Base-by-base conservation (phyloP, 352 stramenopile species). In the Globisporangium sylvaticum region DNA sequence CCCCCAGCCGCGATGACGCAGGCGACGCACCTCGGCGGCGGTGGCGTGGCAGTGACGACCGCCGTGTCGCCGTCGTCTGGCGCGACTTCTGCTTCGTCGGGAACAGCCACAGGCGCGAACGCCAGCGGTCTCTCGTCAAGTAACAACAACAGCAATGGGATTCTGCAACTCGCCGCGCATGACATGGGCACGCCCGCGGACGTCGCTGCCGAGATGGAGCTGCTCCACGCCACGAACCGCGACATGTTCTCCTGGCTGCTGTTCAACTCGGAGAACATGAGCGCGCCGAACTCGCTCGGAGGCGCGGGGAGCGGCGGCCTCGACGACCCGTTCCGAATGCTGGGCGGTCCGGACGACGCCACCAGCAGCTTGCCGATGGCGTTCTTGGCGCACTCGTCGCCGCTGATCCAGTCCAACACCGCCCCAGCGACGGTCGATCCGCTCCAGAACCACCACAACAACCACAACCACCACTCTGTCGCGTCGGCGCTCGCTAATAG, bases 221-320 rank as follows among this genome's bases (percentile, higher is more conserved):
- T 92, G 10, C 74, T 92, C 58, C 76, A 74, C 61, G 77, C 72
- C 60, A 81, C 82, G 27, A 93, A 90, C 71, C 84, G 84, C 58
- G 85, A 94, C 68, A 90, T 94, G 83, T 92, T 94, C 66, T 92
- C 85, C 60, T 94, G 85, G 85, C 75, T 92, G 63, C 71, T 94
- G 25, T 90, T 92, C 72, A 94, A 92, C 78, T 94, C 85, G 70
- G 85, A 94, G 69, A 88, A 91, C 74, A 91, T 93, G 69, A 78
- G 79, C 39, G 84, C 84, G 34, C 72, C 80, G 7, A 27, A 58
- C 24, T 58, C 52, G 52, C 52, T 60, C 31, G 55, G 55, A 14
- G 68, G 66, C 34, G 25, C 54, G 32, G 58, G 58, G 42, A 34
- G 55, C 60, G 56, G 34, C 57, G 24, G 37, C 10, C 66, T 83